Conservation (phyloP, 2,329 filamentous ascomycete genomes). For the Botrytis hyacinthi region DNA sequence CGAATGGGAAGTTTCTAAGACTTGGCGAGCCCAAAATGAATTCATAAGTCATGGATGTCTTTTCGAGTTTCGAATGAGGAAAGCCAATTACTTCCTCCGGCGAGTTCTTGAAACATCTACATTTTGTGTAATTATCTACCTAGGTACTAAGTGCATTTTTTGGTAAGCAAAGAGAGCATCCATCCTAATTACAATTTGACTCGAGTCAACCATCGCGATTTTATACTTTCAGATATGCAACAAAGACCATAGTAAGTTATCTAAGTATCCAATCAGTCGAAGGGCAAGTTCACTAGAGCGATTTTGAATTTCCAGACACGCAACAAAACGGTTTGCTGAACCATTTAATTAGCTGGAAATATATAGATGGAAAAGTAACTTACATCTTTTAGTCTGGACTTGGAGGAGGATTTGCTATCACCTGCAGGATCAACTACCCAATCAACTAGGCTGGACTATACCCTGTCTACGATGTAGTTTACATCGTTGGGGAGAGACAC, state of each 20-base stretch:
- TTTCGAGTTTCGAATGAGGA: neutral
- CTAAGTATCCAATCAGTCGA: neutral
- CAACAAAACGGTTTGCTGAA: neutral
- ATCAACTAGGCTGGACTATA: neutral
- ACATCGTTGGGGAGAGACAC: neutral
- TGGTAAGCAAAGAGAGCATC: neutral
- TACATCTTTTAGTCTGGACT: neutral
- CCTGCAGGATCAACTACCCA: neutral
- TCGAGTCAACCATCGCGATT: neutral
- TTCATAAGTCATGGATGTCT: neutral
- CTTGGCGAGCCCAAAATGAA: neutral
- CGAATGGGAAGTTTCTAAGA: neutral
- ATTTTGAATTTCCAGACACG: neutral
- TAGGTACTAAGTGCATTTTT: neutral
- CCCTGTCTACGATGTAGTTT: neutral
- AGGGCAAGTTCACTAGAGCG: neutral
- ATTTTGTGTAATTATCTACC: no score
- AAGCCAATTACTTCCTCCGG: neutral
- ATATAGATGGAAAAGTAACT: neutral
- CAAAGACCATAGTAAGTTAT: neutral
- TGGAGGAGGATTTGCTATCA: neutral
- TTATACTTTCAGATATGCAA: constrained; percentile 5
- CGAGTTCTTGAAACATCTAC: neutral
- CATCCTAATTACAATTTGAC: neutral
- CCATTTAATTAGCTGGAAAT: neutral